Percentiles rank a stretch among this genome's conserved stretches.
Conservation (phyloP, 257 asterid species). For the Ehretia macrophylla region DNA sequence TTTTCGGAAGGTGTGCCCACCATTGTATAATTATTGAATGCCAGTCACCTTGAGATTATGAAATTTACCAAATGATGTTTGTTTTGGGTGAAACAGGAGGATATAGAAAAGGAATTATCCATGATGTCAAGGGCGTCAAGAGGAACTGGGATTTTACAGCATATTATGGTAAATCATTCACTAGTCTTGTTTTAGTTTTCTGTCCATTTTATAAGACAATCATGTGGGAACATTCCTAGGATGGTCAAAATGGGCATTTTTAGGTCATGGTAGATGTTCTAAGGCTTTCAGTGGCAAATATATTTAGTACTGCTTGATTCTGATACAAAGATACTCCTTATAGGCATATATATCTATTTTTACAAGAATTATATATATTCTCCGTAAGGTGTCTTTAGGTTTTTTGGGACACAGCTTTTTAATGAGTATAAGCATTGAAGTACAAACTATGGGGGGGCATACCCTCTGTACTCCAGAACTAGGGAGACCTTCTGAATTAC, state of each 20-base stretch:
- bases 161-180: constrained; percentile 54
- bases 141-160: constrained; percentile 58
- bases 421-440: too few species aligned
- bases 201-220: not conserved
- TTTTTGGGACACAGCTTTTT: too few species aligned
- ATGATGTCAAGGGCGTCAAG: constrained; percentile 50
- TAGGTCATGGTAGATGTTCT: not conserved
- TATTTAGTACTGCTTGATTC: not conserved
- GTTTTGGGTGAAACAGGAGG: constrained; percentile 57
- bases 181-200: constrained; percentile 8
- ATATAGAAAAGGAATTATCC: constrained; percentile 75
- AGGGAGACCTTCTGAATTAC: too few species aligned
- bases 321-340: too few species aligned
- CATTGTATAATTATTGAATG: too few species aligned
- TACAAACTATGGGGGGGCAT: too few species aligned
- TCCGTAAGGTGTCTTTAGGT: too few species aligned
- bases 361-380: too few species aligned
- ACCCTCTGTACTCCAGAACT: too few species aligned
- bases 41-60: constrained; percentile 1
- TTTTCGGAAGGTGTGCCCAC: constrained; percentile 68
- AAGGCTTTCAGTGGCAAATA: not conserved
- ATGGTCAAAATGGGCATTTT: not conserved
- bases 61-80: not conserved
- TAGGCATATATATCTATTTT: too few species aligned
- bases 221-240: not conserved